These are phyloP conservation scores for Talaromyces sp. DNA, from an alignment of 2,329 filamentous ascomycete genomes.

Conservation along the genomic window DNA sequence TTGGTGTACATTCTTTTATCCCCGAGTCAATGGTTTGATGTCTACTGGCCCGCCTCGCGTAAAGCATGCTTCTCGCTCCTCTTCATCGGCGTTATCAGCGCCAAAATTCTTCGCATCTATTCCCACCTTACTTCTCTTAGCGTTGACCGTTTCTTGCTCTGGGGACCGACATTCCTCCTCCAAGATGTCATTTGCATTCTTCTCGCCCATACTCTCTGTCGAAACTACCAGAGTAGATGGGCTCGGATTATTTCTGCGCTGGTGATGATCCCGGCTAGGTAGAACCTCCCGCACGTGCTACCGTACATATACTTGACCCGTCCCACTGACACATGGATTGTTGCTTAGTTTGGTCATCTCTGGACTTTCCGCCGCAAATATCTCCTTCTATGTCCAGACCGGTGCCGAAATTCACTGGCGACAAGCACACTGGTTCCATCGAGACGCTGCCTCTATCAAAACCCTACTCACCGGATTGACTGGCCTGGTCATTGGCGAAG, in stretches of 20 bases:
- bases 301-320: too few species aligned
- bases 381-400: constrained; percentile 28
- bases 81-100: constrained; percentile 25
- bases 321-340: neutral
- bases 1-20: constrained; percentile 15
- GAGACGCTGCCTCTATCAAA: constrained; percentile 27
- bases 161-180: constrained; percentile 29
- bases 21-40: constrained; percentile 17
- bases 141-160: constrained; percentile 18
- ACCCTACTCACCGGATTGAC: constrained; percentile 27
- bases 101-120: constrained; percentile 30
- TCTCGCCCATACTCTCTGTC: constrained; percentile 14
- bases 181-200: constrained; percentile 25
- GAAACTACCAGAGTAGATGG: constrained; percentile 16
- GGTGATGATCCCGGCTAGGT: constrained; percentile 16
- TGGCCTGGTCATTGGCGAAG: constrained; percentile 23
- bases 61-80: constrained; percentile 27
- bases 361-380: constrained; percentile 26
- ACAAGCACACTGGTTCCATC: constrained; percentile 26
- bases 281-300: neutral
- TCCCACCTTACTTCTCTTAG: constrained; percentile 27
- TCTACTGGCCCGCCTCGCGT: constrained; percentile 21
- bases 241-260: constrained; percentile 9
- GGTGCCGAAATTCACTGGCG: constrained; percentile 33
- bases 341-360: constrained; percentile 24